Evolutionary conservation across 176 grass and related monocot species (phyloP).

Genomic region (Aegilops bicornis): DNA sequence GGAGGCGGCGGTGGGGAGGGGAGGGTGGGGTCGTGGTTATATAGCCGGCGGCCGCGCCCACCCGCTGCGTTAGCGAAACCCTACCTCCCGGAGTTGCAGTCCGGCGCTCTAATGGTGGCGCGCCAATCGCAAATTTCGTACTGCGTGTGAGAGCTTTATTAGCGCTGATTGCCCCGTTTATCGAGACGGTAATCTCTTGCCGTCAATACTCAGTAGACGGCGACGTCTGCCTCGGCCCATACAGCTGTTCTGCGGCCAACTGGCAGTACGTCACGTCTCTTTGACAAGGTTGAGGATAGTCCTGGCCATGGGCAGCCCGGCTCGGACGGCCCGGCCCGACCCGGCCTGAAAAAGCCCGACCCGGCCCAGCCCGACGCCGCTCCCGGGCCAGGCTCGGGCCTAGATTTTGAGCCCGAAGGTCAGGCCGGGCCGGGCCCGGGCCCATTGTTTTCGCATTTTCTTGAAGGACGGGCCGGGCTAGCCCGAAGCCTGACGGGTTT

Average conservation of each 20-base stretch:
- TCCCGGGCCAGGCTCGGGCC: too few relatives aligned
- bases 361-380: too few relatives aligned
- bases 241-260: not conserved
- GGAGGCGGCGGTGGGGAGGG: not conserved
- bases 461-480: too few relatives aligned
- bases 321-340: too few relatives aligned
- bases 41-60: not conserved
- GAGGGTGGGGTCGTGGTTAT: not conserved
- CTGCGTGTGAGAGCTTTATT: not conserved
- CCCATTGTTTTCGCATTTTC: too few relatives aligned
- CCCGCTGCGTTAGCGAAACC: not conserved
- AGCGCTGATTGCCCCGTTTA: not conserved
- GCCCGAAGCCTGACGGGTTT: too few relatives aligned
- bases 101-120: not conserved
- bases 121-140: not conserved
- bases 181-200: not conserved
- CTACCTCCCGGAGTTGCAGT: slow-evolving; percentile 23
- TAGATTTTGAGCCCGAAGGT: too few relatives aligned
- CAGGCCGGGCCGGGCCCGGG: too few relatives aligned
- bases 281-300: too few relatives aligned
- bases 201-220: not conserved
- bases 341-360: too few relatives aligned
- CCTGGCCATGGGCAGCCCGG: too few relatives aligned
- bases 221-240: not conserved
- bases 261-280: not conserved